Evolutionary conservation across 441 rosid species (phyloP).

Genomic region (Hura crepitans): DNA sequence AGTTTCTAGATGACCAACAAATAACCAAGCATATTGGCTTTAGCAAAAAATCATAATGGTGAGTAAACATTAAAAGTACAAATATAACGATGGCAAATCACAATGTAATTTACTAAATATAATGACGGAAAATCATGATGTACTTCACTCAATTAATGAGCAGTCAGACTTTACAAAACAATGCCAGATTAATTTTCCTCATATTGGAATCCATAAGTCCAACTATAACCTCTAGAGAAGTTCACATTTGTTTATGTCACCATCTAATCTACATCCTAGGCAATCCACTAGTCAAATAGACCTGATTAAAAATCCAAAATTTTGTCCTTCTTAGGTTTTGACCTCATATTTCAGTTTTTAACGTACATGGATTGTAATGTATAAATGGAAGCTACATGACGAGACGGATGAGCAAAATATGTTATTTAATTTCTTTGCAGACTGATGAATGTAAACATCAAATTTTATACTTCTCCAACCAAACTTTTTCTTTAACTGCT

Average conservation of each 20-base stretch:
- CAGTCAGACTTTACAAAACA: neutral
- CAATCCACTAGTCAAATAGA: too few relatives aligned
- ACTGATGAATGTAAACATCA: neutral
- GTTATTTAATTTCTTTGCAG: too few relatives aligned
- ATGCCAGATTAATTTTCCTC: too few relatives aligned
- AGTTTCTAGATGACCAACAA: slow-evolving; percentile 8
- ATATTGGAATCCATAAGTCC: neutral
- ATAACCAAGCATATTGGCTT: neutral
- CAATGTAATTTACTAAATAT: neutral
- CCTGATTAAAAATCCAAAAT: too few relatives aligned
- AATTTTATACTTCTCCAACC: too few relatives aligned
- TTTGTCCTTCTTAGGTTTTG: neutral
- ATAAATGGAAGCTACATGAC: neutral
- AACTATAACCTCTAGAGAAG: neutral
- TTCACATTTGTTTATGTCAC: neutral
- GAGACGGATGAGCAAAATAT: neutral
- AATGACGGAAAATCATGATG: neutral
- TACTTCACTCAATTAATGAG: neutral
- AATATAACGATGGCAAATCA: neutral
- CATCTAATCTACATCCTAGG: neutral
- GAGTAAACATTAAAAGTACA: neutral
- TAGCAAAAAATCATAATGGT: neutral
- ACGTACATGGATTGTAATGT: neutral
- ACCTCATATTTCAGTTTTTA: neutral
- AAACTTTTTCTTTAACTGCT: too few relatives aligned